phyloP scores from a whole-genome alignment of 768 basidiomycete genomes.

The Tricholoma bakamatsutake region DNA sequence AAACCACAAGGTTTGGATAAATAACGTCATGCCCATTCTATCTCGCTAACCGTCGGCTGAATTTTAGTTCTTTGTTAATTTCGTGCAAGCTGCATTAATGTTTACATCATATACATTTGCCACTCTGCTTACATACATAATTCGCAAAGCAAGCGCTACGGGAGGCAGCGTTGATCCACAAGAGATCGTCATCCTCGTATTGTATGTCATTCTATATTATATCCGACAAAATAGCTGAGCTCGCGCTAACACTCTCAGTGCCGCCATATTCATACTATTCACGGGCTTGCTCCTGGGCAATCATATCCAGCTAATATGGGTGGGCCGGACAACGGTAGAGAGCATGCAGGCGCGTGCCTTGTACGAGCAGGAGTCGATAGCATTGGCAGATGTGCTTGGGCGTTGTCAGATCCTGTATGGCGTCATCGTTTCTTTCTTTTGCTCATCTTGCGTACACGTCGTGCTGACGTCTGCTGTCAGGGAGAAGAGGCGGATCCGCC shows the following conservation, averaged over 20 bases:
- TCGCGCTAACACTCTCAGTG: constrained; percentile 30
- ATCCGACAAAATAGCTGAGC: background rate
- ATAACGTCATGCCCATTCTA: background rate
- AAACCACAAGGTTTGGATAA: constrained; percentile 68
- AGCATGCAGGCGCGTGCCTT: constrained; percentile 52
- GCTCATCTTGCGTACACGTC: background rate
- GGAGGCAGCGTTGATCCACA: constrained; percentile 50
- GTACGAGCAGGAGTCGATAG: constrained; percentile 55
- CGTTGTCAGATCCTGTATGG: constrained; percentile 54
- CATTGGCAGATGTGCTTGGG: constrained; percentile 44
- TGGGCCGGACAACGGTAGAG: constrained; percentile 79
- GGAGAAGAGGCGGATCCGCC: constrained; percentile 37
- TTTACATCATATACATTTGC: constrained; percentile 60
- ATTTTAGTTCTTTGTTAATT: constrained; percentile 76
- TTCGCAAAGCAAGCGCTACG: constrained; percentile 23
- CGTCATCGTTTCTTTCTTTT: background rate
- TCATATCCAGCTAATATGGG: constrained; percentile 56
- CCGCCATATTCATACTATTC: constrained; percentile 71
- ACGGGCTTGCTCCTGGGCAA: constrained; percentile 47
- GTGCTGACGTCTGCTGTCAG: constrained; percentile 25
- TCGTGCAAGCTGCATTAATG: constrained; percentile 55
- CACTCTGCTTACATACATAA: constrained; percentile 51
- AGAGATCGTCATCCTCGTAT: constrained; percentile 61
- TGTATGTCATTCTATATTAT: constrained; percentile 43
- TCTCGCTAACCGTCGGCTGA: background rate